Evolutionary conservation across 2,329 filamentous ascomycete species (phyloP).

Genomic region (Coniochaeta sp.): DNA sequence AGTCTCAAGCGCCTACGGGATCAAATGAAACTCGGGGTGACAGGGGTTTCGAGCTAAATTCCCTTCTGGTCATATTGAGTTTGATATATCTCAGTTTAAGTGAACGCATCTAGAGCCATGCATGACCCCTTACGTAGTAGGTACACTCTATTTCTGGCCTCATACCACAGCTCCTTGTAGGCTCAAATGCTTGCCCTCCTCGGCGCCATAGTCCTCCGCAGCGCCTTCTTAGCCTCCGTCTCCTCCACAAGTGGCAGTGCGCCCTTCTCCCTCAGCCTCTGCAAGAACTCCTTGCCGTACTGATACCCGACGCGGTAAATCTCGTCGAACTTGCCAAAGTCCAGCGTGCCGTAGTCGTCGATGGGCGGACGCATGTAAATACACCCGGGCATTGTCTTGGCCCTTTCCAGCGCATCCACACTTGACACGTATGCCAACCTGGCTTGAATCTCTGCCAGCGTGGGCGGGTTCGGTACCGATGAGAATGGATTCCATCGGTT

Average conservation of each 20-base stretch:
- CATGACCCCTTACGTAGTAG: background rate
- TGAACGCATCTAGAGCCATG: too few relatives aligned
- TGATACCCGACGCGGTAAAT: constrained; percentile 85
- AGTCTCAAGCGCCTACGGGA: too few relatives aligned
- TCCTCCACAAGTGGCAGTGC: constrained; percentile 63
- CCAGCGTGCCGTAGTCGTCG: constrained; percentile 85
- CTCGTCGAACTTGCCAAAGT: constrained; percentile 97
- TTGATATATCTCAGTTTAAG: background rate
- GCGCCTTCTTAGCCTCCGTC: constrained; percentile 67
- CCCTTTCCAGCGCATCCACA: constrained; percentile 87
- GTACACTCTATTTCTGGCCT: background rate
- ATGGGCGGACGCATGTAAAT: constrained; percentile 95
- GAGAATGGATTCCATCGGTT: constrained; percentile 98
- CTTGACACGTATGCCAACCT: constrained; percentile 90
- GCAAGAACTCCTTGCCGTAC: constrained; percentile 76
- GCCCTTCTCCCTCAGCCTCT: constrained; percentile 69
- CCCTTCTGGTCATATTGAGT: background rate
- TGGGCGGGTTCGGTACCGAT: constrained; percentile 81
- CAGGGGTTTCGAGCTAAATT: background rate
- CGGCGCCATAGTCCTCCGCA: constrained; percentile 73
- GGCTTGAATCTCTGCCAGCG: constrained; percentile 91
- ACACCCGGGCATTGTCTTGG: constrained; percentile 84
- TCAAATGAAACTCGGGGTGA: too few relatives aligned
- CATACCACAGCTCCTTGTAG: background rate
- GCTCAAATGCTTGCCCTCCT: constrained; percentile 65